These are phyloP conservation scores for Straminergon stramineum DNA, from an alignment of 225 moss, liverwort and hornwort species.

Conservation along the genomic window DNA sequence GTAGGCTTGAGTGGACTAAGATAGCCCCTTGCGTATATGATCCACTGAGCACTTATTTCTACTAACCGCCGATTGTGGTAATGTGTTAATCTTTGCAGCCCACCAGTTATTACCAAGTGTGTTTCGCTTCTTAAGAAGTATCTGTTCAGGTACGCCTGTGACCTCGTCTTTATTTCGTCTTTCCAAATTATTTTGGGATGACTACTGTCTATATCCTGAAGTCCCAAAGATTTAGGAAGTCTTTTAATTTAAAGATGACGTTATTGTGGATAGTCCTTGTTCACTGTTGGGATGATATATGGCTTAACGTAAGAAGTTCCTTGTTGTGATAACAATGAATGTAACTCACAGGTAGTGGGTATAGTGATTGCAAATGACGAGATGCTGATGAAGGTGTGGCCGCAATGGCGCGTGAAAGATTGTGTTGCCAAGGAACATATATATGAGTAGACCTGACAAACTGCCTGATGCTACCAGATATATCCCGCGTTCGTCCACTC, in stretches of 20 bases:
- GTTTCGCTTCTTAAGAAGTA: constrained; percentile 96
- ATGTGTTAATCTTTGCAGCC: constrained; percentile 39
- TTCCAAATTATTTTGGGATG: neutral
- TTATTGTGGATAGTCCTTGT: neutral
- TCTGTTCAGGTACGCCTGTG: constrained; percentile 69
- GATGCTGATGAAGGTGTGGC: constrained; percentile 29
- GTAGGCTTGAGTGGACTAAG: neutral
- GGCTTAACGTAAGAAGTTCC: constrained; percentile 1
- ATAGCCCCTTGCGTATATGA: neutral
- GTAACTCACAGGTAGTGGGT: constrained; percentile 42
- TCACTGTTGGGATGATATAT: neutral
- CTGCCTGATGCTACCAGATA: constrained; percentile 60
- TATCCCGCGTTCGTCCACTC: constrained; percentile 68
- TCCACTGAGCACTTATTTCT: neutral
- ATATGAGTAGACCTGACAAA: constrained; percentile 32
- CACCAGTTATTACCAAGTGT: constrained; percentile 94
- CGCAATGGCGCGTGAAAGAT: constrained; percentile 26
- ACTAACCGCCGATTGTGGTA: neutral
- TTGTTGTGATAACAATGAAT: constrained; percentile 31
- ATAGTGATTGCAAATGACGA: constrained; percentile 36
- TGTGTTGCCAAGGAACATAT: constrained; percentile 29
- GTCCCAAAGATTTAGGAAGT: neutral
- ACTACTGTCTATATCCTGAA: neutral
- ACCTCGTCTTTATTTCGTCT: neutral
- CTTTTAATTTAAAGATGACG: neutral